Evolutionary conservation across 106 monocot species (phyloP), one percentile per base, ranked within the genome.

Genomic region (Acanthochlamys bracteata): DNA sequence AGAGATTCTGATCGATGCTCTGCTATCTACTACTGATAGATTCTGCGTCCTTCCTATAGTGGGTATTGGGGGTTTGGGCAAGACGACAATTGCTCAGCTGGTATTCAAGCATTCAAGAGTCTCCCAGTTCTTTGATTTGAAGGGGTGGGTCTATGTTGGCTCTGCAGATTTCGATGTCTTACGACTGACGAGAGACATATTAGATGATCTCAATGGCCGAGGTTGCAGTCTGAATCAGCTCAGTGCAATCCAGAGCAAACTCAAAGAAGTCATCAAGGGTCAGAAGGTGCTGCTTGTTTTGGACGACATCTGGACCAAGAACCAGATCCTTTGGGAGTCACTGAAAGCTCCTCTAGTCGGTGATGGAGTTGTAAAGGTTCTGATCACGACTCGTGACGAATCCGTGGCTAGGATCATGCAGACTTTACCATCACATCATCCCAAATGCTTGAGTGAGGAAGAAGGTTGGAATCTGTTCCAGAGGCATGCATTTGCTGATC

Each of bases 81-180:
- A 54, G 53, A 54, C 53, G 7, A 54, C 53, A 10, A 10, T 54
- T 11, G 7, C 53, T 54, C 7, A 54, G n/a, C n/a, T 54, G 7
- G 53, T 54, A 11, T 54, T 6, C 16, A 54, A 54, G 16, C 16
- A 54, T 19, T 6, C 7, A 6, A 54, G 53, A 19, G 16, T 54
- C 16, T 6, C 7, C 7, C 7, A 54, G 7, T 64, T 65, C 19
- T 83, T 83, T 27, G 59, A 83, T 7, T 25, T 68, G 45, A 39
- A 23, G 41, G 69, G 75, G 33, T 83, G 83, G 79, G 62, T 84
- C 14, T 69, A 49, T 56, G 79, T 76, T n/a, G n/a, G n/a, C 3
- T 73, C 76, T 9, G 65, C 75, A 33, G 64, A 70, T 55, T 84
- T 75, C 20, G 76, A 79, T 24, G 25, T 71, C 10, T 47, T 11